Conservation (phyloP, 352 stramenopile genomes). For the Phytopythium ostracodes region DNA sequence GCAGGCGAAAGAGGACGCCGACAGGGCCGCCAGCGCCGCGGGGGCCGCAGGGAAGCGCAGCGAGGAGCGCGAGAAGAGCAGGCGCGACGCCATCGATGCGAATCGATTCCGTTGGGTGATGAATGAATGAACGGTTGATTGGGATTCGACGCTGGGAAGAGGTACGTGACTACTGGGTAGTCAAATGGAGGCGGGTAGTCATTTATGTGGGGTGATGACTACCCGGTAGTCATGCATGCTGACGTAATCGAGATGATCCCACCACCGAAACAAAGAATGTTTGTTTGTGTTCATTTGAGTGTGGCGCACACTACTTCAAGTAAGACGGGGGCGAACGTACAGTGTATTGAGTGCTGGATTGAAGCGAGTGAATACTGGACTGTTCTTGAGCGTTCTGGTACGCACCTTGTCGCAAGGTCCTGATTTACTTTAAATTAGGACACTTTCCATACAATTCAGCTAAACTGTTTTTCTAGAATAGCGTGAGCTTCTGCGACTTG, state of each 20-base stretch:
- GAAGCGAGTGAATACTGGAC: background rate
- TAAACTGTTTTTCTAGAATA: background rate
- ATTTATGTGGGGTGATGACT: background rate
- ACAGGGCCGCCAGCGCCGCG: background rate
- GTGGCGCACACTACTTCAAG: background rate
- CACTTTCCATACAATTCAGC: background rate
- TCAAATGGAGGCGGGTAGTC: slow-evolving; percentile 2
- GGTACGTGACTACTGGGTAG: background rate
- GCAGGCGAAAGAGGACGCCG: background rate
- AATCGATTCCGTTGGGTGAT: background rate
- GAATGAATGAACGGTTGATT: slow-evolving; percentile 13
- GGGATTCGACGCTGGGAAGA: slow-evolving; percentile 5
- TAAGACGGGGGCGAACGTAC: background rate
- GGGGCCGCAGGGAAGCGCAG: slow-evolving; percentile 23
- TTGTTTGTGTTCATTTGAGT: too few relatives aligned
- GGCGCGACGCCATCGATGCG: slow-evolving; percentile 10
- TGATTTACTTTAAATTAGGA: background rate
- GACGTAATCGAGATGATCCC: background rate
- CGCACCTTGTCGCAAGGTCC: background rate
- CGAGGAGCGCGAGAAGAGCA: slow-evolving; percentile 21
- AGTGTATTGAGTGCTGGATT: background rate
- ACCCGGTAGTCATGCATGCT: slow-evolving; percentile 1
- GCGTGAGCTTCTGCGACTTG: slow-evolving; percentile 2
- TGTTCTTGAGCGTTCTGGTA: background rate
- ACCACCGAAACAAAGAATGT: background rate